phyloP scores from a whole-genome alignment of 495 filamentous ascomycete genomes.

The Endocarpon pusillum region DNA sequence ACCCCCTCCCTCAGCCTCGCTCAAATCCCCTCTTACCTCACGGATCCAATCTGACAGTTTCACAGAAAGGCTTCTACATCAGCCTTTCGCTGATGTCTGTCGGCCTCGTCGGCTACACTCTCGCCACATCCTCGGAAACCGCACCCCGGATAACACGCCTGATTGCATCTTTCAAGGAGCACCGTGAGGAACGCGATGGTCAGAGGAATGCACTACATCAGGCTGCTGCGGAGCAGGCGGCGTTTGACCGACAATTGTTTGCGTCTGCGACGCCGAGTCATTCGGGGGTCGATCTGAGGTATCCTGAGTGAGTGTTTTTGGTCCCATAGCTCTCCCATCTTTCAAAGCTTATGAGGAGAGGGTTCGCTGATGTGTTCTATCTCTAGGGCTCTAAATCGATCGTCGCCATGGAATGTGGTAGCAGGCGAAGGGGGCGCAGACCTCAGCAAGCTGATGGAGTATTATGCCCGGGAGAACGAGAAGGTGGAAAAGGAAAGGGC shows the following conservation, averaged over 20 bases:
- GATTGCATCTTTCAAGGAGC: conserved; percentile 35
- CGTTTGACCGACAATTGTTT: conserved; percentile 48
- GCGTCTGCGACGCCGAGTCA: conserved; percentile 30
- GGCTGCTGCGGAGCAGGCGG: conserved; percentile 50
- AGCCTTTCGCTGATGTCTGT: conserved; percentile 40
- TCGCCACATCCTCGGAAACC: conserved; percentile 26
- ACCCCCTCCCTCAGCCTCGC: too few relatives aligned
- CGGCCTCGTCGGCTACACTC: conserved; percentile 37
- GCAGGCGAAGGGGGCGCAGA: conserved; percentile 40
- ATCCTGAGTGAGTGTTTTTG: conserved; percentile 47
- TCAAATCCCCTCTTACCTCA: too few relatives aligned
- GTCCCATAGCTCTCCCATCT: background rate
- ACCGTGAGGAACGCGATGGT: conserved; percentile 33
- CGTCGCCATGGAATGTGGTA: conserved; percentile 43
- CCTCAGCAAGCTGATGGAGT: conserved; percentile 40
- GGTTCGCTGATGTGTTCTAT: background rate
- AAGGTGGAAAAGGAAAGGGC: conserved; percentile 32
- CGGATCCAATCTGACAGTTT: background rate
- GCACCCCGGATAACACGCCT: conserved; percentile 37
- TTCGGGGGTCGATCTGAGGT: conserved; percentile 36
- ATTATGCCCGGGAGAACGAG: conserved; percentile 41
- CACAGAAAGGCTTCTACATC: conserved; percentile 50
- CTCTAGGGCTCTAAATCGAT: conserved; percentile 39
- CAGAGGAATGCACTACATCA: conserved; percentile 46
- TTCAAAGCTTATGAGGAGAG: too few relatives aligned